Conservation (phyloP, 805 yeast genomes). For the Saturnispora serradocipensis region DNA sequence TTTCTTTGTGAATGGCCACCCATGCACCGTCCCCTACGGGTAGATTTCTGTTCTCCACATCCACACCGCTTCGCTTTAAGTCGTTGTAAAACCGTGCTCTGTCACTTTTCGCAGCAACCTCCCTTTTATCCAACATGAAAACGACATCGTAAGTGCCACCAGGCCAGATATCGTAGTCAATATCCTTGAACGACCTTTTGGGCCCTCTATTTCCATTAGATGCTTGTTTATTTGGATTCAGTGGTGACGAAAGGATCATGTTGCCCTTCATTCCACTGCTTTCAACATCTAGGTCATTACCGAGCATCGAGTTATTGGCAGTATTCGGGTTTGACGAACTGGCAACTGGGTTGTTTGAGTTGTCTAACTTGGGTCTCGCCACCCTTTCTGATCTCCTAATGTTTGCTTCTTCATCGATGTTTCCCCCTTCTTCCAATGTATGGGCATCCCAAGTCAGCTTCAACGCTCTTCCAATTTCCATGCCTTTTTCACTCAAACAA, state of each 20-base stretch:
- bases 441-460: slow-evolving; percentile 27
- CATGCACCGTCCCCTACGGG: slow-evolving; percentile 84
- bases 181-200: slow-evolving; percentile 6
- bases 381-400: background rate
- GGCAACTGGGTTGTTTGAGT: slow-evolving; percentile 4
- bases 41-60: slow-evolving; percentile 46
- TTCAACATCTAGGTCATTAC: background rate
- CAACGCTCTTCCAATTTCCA: slow-evolving; percentile 49
- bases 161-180: slow-evolving; percentile 50
- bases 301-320: slow-evolving; percentile 2
- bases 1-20: slow-evolving; percentile 62
- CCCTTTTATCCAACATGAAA: slow-evolving; percentile 73
- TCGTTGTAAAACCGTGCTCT: slow-evolving; percentile 60
- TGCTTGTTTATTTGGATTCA: background rate
- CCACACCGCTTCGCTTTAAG: slow-evolving; percentile 39
- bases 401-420: background rate
- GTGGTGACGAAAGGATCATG: background rate
- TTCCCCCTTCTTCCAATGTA: slow-evolving; percentile 21
- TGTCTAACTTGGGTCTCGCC: background rate
- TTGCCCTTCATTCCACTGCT: background rate
- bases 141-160: slow-evolving; percentile 48
- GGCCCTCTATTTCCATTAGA: background rate
- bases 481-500: slow-evolving; percentile 62
- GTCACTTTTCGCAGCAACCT: slow-evolving; percentile 57
- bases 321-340: slow-evolving; percentile 4